Evolutionary conservation across 2,329 filamentous ascomycete genomes (phyloP), one percentile per base, ranked within the genome.

Genomic region (Fusarium armeniacum): DNA sequence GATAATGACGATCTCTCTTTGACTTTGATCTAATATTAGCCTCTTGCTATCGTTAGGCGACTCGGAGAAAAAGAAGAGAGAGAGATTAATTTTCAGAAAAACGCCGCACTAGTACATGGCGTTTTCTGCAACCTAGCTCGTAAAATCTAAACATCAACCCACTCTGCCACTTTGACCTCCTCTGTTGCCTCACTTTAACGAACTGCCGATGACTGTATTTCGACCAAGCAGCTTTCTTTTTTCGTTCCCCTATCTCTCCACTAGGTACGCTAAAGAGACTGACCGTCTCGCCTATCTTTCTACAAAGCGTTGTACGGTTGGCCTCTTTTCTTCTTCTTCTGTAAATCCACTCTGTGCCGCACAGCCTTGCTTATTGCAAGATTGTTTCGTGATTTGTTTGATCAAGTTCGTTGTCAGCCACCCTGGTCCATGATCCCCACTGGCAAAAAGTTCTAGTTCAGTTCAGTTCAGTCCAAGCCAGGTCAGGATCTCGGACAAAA

Each of bases 61-160:
- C 13, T 33, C 59, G 32, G 50, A 64, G 61, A 36, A 24, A 54
- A 46, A 35, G 13, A 22, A 16, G 13, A 28, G 33, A 33, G 20
- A 35, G 28, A 49, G 28, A 5, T 40, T 44, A 52, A 50, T 49
- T 49, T 33, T 45, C 46, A 64, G 33, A 43, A 57, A 35, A 35
- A 65, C 67, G 67, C 67, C 67, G 47, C 67, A 70, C 32, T 9
- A 38, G 15, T 54, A 62, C 67, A 69, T 71, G 40, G 41, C 49
- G 43, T 57, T 58, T 41, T 46, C 63, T 70, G 67, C 58, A 43
- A 57, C 35, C 22, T 32, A 57, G 45, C 45, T 60, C 54, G 63
- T 70, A 65, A 51, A 20, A 13, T 38, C 38, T 28, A 8, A 43
- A 30, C 33, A 49, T 38, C 35, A 43, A 43, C 32, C 44, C 36